phyloP scores from a whole-genome alignment of 1,284 basidiomycete genomes.

The Pseudozyma tsukubaensis region DNA sequence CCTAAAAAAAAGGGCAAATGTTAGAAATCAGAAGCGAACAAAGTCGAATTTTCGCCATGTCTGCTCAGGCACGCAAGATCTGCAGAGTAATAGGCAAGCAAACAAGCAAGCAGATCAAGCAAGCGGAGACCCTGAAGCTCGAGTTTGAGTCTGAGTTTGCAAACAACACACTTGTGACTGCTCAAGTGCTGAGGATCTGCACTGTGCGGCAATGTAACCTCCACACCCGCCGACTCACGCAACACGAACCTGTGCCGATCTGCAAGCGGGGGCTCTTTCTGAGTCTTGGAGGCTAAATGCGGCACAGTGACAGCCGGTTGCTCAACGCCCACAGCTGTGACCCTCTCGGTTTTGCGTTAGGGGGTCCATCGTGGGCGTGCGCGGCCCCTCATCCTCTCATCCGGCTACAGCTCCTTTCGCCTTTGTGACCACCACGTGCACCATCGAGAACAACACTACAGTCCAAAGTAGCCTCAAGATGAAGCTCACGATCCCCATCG shows the following conservation, averaged over 20 bases:
- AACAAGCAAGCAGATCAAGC: background rate
- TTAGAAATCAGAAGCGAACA: conserved; percentile 2
- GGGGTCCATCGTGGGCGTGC: background rate
- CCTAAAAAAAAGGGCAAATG: background rate
- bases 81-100: conserved; percentile 1
- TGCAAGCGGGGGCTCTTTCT: too few species aligned
- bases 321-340: too few species aligned
- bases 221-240: conserved; percentile 12
- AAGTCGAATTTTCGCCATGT: background rate
- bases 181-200: background rate
- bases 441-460: background rate
- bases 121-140: background rate
- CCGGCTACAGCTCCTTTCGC: conserved; percentile 1
- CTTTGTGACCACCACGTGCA: conserved; percentile 5
- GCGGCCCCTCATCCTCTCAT: background rate
- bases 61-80: conserved; percentile 16
- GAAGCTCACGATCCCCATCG: conserved; percentile 40
- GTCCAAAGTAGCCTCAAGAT: background rate
- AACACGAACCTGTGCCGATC: too few species aligned
- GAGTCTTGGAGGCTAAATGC: conserved; percentile 13
- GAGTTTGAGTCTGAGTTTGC: background rate
- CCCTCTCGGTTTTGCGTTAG: too few species aligned
- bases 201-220: conserved; percentile 23
- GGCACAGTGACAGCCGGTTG: conserved; percentile 10
- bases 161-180: conserved; percentile 5